Conservation (phyloP, 805 yeast species). For the Jamesozyma spencerorum region DNA sequence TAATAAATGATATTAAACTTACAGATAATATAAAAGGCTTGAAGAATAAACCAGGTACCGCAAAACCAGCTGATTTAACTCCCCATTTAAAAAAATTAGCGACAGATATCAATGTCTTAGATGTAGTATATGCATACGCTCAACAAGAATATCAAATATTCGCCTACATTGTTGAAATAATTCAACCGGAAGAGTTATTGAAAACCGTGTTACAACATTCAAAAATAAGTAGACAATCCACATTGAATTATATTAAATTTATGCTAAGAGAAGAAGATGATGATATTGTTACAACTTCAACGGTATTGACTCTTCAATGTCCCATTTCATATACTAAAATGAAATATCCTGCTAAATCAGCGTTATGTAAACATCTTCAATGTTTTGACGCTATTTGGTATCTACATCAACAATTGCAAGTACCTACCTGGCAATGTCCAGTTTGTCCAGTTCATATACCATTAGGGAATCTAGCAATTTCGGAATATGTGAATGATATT, state of each 20-base stretch:
- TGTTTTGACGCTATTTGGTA: constrained; percentile 80
- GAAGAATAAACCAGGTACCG: constrained; percentile 66
- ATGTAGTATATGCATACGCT: constrained; percentile 48
- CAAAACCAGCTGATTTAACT: constrained; percentile 72
- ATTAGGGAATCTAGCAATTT: constrained; percentile 54
- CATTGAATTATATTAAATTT: constrained; percentile 38
- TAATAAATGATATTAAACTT: constrained; percentile 43
- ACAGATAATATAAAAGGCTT: constrained; percentile 59
- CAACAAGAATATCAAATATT: constrained; percentile 40
- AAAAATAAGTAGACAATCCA: constrained; percentile 44
- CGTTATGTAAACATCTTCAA: constrained; percentile 67
- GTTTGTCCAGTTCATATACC: constrained; percentile 51
- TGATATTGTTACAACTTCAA: constrained; percentile 57
- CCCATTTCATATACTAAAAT: constrained; percentile 70
- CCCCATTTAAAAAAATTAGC: constrained; percentile 25
- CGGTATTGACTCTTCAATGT: constrained; percentile 61
- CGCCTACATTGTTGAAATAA: constrained; percentile 46
- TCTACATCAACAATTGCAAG: constrained; percentile 64
- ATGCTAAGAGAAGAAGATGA: constrained; percentile 38
- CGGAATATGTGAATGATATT: constrained; percentile 64
- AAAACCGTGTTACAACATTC: constrained; percentile 35
- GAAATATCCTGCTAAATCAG: constrained; percentile 61
- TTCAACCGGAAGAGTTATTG: constrained; percentile 34
- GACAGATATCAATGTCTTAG: constrained; percentile 34
- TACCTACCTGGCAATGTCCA: constrained; percentile 86